Evolutionary conservation across 129 eudicot species (phyloP), one percentile per base, ranked within the genome.

Genomic region (Smallanthus sonchifolius): DNA sequence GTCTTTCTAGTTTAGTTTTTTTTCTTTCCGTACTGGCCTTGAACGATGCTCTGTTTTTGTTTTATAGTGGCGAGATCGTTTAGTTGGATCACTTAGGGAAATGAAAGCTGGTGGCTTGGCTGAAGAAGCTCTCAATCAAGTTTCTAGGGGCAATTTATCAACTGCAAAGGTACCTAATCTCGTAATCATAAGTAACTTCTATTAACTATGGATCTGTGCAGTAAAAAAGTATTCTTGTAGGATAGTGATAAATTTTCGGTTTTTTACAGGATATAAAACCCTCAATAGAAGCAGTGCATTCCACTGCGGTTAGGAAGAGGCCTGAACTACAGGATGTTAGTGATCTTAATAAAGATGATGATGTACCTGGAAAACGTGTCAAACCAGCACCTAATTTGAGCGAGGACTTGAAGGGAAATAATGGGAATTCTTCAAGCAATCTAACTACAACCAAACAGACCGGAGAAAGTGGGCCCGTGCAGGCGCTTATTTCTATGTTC

Each of bases 11-110:
- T 70, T 60, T 52, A 5, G 43, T 44, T 36, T 71, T 4, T 39
- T 74, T 44, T 14, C 42, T 28, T 64, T 51, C 42, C 5, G 14
- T 67, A 42, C 67, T 36, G 28, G 40, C 55, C 6, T 24, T 42
- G 48, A 76, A 57, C 42, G 57, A 39, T 72, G 75, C 54, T 36
- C 8, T 72, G 8, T 47, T 60, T 36, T 60, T 49, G 30, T 30
- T 79, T 47, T 65, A 80, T 70, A 91, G 97, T 95, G 99, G 99
- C 80, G 96, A 72, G 89, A 91, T 70, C 97, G 99, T 64, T 74
- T 95, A 69, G 86, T 87, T 70, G 91, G 84, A 74, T 90, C 99
- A 76, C 81, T 95, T 81, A 75, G 76, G 72, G 99, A 91, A 68
- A 77, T 84, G 85, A 79, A 84, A 66, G 87, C 85, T 70, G 97